Conservation (phyloP, 2,329 filamentous ascomycete species). For the Fusarium sp. region DNA sequence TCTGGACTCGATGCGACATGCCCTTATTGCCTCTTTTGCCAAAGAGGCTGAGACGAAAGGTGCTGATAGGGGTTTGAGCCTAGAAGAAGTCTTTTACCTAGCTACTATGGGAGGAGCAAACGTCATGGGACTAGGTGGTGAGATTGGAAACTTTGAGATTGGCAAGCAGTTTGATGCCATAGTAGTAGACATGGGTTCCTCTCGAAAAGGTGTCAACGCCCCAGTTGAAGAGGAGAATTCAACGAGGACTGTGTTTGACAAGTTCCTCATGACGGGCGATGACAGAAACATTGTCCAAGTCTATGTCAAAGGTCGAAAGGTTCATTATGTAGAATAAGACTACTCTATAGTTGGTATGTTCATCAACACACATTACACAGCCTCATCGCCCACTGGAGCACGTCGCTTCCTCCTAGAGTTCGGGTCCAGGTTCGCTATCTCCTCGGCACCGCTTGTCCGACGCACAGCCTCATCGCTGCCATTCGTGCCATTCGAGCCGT, state of each 20-base stretch:
- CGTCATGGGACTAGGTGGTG: slow-evolving; percentile 69
- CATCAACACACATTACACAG: slow-evolving; percentile 15
- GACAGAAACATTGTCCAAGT: slow-evolving; percentile 73
- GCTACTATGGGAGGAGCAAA: slow-evolving; percentile 74
- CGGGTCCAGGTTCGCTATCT: slow-evolving; percentile 35
- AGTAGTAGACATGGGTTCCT: slow-evolving; percentile 59
- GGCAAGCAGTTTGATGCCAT: slow-evolving; percentile 77
- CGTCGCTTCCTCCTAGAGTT: slow-evolving; percentile 35
- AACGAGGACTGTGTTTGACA: slow-evolving; percentile 67
- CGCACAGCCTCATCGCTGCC: slow-evolving; percentile 25
- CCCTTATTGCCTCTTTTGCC: slow-evolving; percentile 69
- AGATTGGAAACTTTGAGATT: slow-evolving; percentile 69
- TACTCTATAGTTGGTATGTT: background rate
- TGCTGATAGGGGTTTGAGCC: slow-evolving; percentile 61
- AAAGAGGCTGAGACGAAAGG: slow-evolving; percentile 59
- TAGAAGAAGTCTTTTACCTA: slow-evolving; percentile 71
- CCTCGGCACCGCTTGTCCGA: slow-evolving; percentile 37
- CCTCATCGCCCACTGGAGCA: slow-evolving; percentile 36
- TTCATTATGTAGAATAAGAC: slow-evolving; percentile 29
- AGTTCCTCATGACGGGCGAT: slow-evolving; percentile 77
- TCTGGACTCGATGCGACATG: slow-evolving; percentile 71
- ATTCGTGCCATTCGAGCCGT: slow-evolving; percentile 19
- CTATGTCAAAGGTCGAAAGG: slow-evolving; percentile 64
- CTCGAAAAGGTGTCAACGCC: slow-evolving; percentile 62
- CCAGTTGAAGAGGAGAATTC: slow-evolving; percentile 67